phyloP scores from a whole-genome alignment of 2,329 filamentous ascomycete species.

The Pestalotiopsis sp. region DNA sequence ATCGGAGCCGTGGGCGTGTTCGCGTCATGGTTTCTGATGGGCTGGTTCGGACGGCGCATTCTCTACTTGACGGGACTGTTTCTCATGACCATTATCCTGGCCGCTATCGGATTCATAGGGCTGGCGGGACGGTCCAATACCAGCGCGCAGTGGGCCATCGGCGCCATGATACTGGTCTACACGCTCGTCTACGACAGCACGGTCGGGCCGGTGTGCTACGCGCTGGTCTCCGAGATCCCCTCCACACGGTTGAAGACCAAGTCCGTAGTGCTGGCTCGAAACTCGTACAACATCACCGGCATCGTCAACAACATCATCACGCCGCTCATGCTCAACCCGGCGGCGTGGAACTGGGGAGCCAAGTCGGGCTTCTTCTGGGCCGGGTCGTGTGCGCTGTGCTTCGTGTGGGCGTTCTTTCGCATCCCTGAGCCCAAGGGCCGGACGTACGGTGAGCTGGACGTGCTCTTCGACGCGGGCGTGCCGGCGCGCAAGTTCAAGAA shows the following conservation, averaged over 20 bases:
- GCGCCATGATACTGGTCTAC: slow-evolving; percentile 4
- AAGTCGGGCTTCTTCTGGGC: slow-evolving; percentile 47
- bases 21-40: slow-evolving; percentile 10
- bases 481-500: slow-evolving; percentile 41
- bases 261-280: slow-evolving; percentile 21
- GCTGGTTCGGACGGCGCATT: slow-evolving; percentile 7
- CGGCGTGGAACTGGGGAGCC: slow-evolving; percentile 42
- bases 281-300: slow-evolving; percentile 39
- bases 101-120: slow-evolving; percentile 7
- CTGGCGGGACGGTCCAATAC: not conserved
- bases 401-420: slow-evolving; percentile 54
- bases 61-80: slow-evolving; percentile 9
- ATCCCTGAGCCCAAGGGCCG: slow-evolving; percentile 54
- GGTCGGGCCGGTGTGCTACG: slow-evolving; percentile 5
- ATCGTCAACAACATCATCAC: slow-evolving; percentile 27
- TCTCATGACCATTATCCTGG: slow-evolving; percentile 1
- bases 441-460: slow-evolving; percentile 56
- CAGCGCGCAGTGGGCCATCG: not conserved
- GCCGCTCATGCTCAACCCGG: slow-evolving; percentile 28
- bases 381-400: slow-evolving; percentile 42
- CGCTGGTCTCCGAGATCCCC: slow-evolving; percentile 5
- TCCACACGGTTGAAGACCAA: slow-evolving; percentile 30
- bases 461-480: slow-evolving; percentile 48
- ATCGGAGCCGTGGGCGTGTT: not conserved
- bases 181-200: slow-evolving; percentile 3